These are phyloP conservation scores for Globisporangium paroecandrum DNA, from an alignment of 352 stramenopile genomes.

Conservation along the genomic window DNA sequence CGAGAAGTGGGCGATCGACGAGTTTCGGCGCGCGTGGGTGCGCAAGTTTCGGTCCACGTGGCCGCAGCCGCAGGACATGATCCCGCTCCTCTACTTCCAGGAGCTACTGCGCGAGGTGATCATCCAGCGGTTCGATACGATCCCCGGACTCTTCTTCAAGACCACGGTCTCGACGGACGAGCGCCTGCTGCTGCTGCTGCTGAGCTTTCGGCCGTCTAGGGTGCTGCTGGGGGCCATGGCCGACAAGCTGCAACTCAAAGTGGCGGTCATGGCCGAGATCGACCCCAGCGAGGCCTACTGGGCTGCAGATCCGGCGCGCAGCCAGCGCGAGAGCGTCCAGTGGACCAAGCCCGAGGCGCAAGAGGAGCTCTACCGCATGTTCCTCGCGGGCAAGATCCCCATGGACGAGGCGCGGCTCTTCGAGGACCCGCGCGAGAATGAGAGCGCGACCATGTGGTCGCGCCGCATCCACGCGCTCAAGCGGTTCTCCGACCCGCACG, in stretches of 20 bases:
- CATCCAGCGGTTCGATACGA: constrained; percentile 54
- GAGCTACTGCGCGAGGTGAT: constrained; percentile 70
- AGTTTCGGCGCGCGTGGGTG: constrained; percentile 57
- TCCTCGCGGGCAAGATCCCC: constrained; percentile 57
- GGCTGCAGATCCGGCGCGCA: constrained; percentile 20
- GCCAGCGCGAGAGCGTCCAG: constrained; percentile 26
- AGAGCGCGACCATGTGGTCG: constrained; percentile 63
- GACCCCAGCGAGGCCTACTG: constrained; percentile 43
- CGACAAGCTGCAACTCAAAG: constrained; percentile 36
- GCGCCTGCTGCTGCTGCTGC: constrained; percentile 28
- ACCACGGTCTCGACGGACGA: constrained; percentile 27
- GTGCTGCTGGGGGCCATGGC: constrained; percentile 43
- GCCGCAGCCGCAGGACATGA: constrained; percentile 42
- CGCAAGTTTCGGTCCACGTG: constrained; percentile 59
- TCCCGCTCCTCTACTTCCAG: constrained; percentile 50
- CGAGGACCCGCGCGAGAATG: constrained; percentile 23
- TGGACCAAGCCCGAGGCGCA: constrained; percentile 42
- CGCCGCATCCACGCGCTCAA: constrained; percentile 54
- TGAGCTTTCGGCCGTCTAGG: constrained; percentile 52
- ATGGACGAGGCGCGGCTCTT: constrained; percentile 65
- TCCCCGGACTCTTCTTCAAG: constrained; percentile 40
- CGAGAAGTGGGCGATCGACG: constrained; percentile 39
- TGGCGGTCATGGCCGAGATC: constrained; percentile 48
- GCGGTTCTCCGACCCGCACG: constrained; percentile 29
- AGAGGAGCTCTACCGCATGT: constrained; percentile 68